Percentiles rank a stretch among this genome's conserved stretches.
phyloP scores from a whole-genome alignment of 1,284 basidiomycete species.

The Trichosporon asahii region DNA sequence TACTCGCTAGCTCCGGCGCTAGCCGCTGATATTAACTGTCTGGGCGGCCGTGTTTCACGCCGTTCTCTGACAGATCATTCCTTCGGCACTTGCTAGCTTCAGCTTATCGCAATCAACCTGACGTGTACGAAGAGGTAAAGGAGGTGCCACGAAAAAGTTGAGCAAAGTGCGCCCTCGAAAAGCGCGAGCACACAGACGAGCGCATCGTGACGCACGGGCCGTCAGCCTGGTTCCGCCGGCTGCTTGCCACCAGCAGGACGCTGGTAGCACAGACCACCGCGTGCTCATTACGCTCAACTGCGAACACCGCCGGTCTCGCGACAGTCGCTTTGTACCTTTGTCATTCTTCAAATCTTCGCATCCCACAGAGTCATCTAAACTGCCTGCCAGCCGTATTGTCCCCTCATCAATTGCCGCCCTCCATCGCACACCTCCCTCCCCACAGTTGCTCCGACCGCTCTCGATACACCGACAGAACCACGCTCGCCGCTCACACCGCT shows the following conservation, averaged over 20 bases:
- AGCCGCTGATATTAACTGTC: not conserved
- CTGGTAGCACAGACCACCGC: not conserved
- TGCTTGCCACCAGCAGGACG: not conserved
- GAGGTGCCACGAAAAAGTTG: not conserved
- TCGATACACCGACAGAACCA: not conserved
- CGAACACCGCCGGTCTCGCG: not conserved
- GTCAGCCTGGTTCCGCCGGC: not conserved
- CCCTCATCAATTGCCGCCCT: not conserved
- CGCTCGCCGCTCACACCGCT: not conserved
- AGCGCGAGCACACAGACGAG: not conserved
- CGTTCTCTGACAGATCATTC: not conserved
- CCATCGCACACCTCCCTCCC: not conserved
- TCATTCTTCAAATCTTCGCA: not conserved
- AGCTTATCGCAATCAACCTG: not conserved
- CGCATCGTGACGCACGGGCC: conserved; percentile 1
- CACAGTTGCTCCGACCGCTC: not conserved
- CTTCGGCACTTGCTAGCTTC: not conserved
- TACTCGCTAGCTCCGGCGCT: not conserved
- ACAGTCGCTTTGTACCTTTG: not conserved
- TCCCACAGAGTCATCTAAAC: not conserved
- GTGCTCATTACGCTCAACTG: not conserved
- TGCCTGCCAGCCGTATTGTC: not conserved
- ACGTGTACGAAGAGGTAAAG: not conserved
- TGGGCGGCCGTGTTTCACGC: no score
- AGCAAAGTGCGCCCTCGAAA: not conserved